Evolutionary conservation across 1,284 basidiomycete species (phyloP).

Genomic region (Sporisorium reilianum): DNA sequence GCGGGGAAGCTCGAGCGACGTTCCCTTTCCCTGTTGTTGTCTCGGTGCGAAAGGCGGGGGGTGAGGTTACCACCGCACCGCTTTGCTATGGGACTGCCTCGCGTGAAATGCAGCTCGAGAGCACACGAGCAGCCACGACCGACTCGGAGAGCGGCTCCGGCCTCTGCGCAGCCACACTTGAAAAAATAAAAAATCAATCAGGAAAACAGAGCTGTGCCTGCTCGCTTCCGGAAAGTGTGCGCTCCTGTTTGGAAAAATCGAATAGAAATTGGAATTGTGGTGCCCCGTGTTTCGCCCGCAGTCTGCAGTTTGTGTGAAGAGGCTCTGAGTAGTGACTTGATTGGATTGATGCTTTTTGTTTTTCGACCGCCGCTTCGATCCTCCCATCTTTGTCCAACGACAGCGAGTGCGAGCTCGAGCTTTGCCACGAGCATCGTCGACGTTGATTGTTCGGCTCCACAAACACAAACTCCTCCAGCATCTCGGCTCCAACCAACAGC

Average conservation of each 20-base stretch:
- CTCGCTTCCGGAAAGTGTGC: too few relatives aligned
- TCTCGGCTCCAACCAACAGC: not conserved
- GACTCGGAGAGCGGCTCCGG: constrained; percentile 42
- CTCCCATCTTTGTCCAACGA: too few relatives aligned
- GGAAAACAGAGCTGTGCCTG: too few relatives aligned
- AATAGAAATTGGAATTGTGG: too few relatives aligned
- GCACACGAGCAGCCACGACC: too few relatives aligned
- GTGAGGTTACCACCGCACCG: constrained; percentile 9
- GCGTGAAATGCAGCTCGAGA: constrained; percentile 40
- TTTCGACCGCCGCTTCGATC: too few relatives aligned
- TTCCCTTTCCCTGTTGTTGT: not conserved
- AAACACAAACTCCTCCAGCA: not conserved
- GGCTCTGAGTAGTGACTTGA: too few relatives aligned
- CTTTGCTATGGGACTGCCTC: too few relatives aligned
- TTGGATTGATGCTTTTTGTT: too few relatives aligned
- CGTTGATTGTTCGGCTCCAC: too few relatives aligned
- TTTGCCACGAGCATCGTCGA: not conserved
- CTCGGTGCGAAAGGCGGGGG: not conserved
- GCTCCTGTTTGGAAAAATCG: not conserved
- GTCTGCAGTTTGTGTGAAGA: too few relatives aligned
- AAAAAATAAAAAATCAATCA: not conserved
- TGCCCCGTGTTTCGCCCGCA: not conserved
- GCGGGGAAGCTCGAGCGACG: constrained; percentile 5
- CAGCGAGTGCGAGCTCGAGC: too few relatives aligned
- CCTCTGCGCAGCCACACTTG: constrained; percentile 7